These are phyloP conservation scores for Tolypocladium ophioglossoides DNA, from an alignment of 2,329 filamentous ascomycete genomes.

Conservation along the genomic window DNA sequence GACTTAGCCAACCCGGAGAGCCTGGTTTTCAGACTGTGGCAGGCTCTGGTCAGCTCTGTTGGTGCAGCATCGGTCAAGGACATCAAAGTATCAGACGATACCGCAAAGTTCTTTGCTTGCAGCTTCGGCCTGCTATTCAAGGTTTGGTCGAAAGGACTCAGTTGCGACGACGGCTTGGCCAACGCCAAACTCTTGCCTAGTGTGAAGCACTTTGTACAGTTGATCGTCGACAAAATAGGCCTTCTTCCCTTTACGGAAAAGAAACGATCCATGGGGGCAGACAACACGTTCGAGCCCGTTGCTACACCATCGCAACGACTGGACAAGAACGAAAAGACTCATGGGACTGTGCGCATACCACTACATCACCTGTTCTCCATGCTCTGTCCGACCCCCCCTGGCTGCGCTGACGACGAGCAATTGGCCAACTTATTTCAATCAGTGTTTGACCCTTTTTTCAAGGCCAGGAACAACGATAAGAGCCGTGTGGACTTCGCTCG, in stretches of 20 bases:
- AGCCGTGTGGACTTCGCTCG: slow-evolving; percentile 34
- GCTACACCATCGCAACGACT: slow-evolving; percentile 56
- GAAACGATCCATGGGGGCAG: slow-evolving; percentile 36
- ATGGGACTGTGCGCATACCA: slow-evolving; percentile 43
- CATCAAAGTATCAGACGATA: slow-evolving; percentile 77
- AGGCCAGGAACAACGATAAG: slow-evolving; percentile 32
- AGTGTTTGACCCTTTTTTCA: slow-evolving; percentile 49
- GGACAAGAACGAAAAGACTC: slow-evolving; percentile 39
- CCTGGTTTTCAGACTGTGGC: slow-evolving; percentile 44
- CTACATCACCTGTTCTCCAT: slow-evolving; percentile 56
- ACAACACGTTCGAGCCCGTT: slow-evolving; percentile 50
- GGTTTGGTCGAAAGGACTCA: slow-evolving; percentile 43
- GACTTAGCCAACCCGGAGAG: slow-evolving; percentile 52
- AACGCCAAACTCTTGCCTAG: slow-evolving; percentile 42
- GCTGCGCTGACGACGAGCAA: slow-evolving; percentile 34
- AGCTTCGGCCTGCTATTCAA: slow-evolving; percentile 59
- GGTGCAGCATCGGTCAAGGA: slow-evolving; percentile 69
- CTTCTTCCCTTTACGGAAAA: slow-evolving; percentile 54
- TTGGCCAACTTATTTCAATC: slow-evolving; percentile 35
- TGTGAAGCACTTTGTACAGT: slow-evolving; percentile 38
- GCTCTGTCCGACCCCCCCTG: slow-evolving; percentile 39
- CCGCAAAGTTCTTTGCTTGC: slow-evolving; percentile 65
- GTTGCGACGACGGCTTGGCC: slow-evolving; percentile 33
- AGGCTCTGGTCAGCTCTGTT: slow-evolving; percentile 49
- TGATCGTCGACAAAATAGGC: slow-evolving; percentile 41